A percentile compares a stretch with the other conserved stretches of the same genome.
These are phyloP conservation scores for Cymodocea nodosa DNA, from an alignment of 116 monocot genomes.

Conservation along the genomic window DNA sequence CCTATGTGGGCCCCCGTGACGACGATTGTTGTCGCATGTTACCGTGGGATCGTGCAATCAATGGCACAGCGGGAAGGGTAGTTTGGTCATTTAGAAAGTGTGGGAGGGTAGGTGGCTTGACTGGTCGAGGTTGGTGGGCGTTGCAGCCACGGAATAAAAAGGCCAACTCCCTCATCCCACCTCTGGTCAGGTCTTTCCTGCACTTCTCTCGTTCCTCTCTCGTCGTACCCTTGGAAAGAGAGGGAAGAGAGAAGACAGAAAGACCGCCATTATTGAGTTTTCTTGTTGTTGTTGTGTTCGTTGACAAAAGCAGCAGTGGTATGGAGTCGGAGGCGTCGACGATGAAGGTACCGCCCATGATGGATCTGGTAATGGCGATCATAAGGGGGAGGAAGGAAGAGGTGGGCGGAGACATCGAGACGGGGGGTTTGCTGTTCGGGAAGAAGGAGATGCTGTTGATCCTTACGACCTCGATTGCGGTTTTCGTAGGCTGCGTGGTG, in stretches of 20 bases:
- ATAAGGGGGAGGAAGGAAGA: constrained; percentile 12
- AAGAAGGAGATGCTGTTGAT: constrained; percentile 32
- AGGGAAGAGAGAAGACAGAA: not conserved
- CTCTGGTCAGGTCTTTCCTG: no score
- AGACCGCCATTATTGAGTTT: no score
- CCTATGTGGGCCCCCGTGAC: no score
- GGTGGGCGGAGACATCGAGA: not conserved
- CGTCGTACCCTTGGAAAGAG: not conserved
- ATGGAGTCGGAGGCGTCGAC: constrained; percentile 16
- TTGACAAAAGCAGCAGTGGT: not conserved
- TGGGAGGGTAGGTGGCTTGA: constrained; percentile 3
- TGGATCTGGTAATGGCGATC: constrained; percentile 41
- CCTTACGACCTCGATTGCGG: constrained; percentile 33
- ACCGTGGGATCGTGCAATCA: no score
- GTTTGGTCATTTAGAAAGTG: no score
- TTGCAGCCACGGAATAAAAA: not conserved
- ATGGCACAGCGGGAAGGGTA: no score
- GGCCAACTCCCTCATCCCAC: no score
- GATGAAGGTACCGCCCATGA: constrained; percentile 32
- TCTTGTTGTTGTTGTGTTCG: no score
- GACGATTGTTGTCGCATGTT: no score
- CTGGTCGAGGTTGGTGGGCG: constrained; percentile 15
- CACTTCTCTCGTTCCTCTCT: not conserved
- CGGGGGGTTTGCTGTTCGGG: constrained; percentile 2
- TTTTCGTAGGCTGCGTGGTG: constrained; percentile 25